A percentile compares a stretch with the other conserved stretches of the same genome.
Conservation (phyloP, 164 flowering plant species). For the Buxus sempervirens region DNA sequence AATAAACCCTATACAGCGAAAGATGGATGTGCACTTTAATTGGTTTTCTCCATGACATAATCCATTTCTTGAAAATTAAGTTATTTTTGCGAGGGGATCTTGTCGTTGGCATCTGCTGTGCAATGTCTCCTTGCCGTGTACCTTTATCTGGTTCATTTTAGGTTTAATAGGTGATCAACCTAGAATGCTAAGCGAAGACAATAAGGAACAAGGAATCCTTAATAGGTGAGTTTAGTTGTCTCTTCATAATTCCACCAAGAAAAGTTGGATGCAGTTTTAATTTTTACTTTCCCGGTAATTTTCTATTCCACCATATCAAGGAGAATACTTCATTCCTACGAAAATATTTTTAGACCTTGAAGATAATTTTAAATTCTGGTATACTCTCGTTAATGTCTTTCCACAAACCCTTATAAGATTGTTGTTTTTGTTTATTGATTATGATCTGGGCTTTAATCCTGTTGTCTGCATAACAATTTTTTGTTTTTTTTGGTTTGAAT, state of each 20-base stretch:
- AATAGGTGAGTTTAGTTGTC: neutral
- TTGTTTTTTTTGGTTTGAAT: neutral
- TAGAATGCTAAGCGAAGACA: neutral
- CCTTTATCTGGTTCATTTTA: neutral
- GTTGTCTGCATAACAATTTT: neutral
- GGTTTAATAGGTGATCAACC: neutral
- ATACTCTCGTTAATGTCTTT: neutral
- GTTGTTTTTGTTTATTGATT: neutral
- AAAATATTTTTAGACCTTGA: too few species aligned
- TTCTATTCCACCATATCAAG: neutral
- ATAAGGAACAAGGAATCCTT: neutral
- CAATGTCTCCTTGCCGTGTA: neutral
- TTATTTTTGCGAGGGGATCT: neutral
- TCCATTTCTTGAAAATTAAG: too few species aligned
- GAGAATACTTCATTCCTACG: too few species aligned
- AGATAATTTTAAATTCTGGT: neutral
- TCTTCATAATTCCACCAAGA: neutral
- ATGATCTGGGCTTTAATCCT: neutral
- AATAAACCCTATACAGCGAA: too few species aligned
- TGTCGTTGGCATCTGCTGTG: neutral
- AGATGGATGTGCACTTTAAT: too few species aligned
- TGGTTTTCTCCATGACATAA: too few species aligned
- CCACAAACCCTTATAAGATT: neutral
- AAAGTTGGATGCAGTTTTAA: neutral
- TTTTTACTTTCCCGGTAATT: neutral